Evolutionary conservation across 495 filamentous ascomycete species (phyloP).

Genomic region (Terfezia claveryi): DNA sequence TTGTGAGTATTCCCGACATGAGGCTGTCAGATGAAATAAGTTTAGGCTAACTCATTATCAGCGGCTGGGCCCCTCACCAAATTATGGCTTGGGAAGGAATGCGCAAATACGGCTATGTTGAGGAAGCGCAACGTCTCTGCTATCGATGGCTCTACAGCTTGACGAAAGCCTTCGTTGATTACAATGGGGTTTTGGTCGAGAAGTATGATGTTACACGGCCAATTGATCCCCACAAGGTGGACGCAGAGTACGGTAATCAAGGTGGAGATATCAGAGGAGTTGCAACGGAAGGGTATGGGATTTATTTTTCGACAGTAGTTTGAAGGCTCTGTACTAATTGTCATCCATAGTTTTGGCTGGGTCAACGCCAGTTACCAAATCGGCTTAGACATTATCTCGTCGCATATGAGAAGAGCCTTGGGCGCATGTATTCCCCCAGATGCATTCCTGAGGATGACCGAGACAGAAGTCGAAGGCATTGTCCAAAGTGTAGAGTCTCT

Average conservation of each 20-base stretch:
- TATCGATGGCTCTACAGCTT: conserved; percentile 98
- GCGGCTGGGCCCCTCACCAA: conserved; percentile 92
- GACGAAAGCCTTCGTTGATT: conserved; percentile 88
- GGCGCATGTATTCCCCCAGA: conserved; percentile 67
- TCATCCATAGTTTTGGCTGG: conserved; percentile 63
- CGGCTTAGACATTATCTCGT: conserved; percentile 61
- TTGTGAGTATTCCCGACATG: conserved; percentile 25
- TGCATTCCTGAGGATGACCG: not conserved
- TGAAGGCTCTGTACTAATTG: not conserved
- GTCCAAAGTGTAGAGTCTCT: not conserved
- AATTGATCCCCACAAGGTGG: conserved; percentile 73
- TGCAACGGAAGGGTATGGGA: conserved; percentile 64
- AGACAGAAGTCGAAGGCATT: not conserved
- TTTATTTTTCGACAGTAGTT: not conserved
- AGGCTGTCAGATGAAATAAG: not conserved
- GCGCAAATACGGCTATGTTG: conserved; percentile 68
- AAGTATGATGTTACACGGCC: conserved; percentile 91
- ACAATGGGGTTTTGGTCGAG: conserved; percentile 91
- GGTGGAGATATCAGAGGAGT: conserved; percentile 84
- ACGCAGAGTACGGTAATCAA: conserved; percentile 95
- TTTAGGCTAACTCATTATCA: not conserved
- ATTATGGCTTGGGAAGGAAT: conserved; percentile 92
- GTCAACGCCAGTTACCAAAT: conserved; percentile 93
- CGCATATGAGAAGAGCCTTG: conserved; percentile 65
- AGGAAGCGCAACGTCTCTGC: conserved; percentile 65